These are phyloP conservation scores for Phytopythium boreale DNA, from an alignment of 352 stramenopile genomes.

Conservation along the genomic window DNA sequence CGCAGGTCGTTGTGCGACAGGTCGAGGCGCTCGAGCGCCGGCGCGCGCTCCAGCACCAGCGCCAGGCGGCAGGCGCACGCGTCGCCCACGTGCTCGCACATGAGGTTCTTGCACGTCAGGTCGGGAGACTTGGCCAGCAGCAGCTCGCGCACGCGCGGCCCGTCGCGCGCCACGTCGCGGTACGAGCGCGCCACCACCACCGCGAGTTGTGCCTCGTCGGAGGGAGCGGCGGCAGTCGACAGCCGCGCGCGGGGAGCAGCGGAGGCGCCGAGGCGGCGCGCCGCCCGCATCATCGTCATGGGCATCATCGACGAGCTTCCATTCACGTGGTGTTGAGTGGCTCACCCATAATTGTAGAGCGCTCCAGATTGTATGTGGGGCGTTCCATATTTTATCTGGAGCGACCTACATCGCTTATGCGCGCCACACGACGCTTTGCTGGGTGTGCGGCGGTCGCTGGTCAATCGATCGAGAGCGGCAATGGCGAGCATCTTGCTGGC, in stretches of 20 bases:
- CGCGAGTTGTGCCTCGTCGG: not conserved
- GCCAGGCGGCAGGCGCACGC: conserved; percentile 84
- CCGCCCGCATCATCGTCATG: not conserved
- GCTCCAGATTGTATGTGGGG: not conserved
- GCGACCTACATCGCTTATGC: not conserved
- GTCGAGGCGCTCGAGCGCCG: conserved; percentile 62
- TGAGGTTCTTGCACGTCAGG: conserved; percentile 89
- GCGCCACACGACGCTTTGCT: not conserved
- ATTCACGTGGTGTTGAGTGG: not conserved
- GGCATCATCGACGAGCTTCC: not conserved
- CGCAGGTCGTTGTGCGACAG: conserved; percentile 76
- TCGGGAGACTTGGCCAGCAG: conserved; percentile 77
- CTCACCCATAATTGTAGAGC: not conserved
- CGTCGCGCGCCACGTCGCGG: conserved; percentile 63
- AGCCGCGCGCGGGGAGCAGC: not conserved
- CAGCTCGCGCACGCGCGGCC: conserved; percentile 47
- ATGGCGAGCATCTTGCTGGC: not conserved
- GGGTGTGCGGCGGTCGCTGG: not conserved
- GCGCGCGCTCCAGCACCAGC: conserved; percentile 70
- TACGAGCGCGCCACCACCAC: conserved; percentile 37
- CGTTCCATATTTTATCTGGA: not conserved
- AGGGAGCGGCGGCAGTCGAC: not conserved
- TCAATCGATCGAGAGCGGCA: not conserved
- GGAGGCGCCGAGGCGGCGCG: not conserved
- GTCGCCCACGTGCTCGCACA: conserved; percentile 89